Evolutionary conservation across 2,329 filamentous ascomycete species (phyloP).

Genomic region (Cephalotrichum gorgonifer): DNA sequence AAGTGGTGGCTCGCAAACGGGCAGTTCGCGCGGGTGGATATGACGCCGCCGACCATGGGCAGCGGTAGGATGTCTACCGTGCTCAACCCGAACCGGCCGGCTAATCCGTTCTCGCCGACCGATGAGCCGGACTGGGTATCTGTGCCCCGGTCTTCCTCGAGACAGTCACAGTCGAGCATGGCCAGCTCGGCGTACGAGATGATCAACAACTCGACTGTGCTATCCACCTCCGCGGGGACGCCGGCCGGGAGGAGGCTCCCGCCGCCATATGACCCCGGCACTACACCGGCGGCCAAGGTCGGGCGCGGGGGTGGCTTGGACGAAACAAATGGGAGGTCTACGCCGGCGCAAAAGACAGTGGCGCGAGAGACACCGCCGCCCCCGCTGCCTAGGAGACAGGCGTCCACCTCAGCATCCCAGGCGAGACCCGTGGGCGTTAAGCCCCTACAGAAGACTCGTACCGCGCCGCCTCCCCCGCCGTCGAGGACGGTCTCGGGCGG

Average conservation of each 20-base stretch:
- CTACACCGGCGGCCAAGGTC: conserved; percentile 31
- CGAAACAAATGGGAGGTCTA: conserved; percentile 14
- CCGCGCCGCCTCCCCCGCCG: conserved; percentile 12
- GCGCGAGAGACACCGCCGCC: conserved; percentile 30
- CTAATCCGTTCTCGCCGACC: conserved; percentile 70
- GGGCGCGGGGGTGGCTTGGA: conserved; percentile 32
- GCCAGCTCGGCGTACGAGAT: conserved; percentile 52
- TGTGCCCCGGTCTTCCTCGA: conserved; percentile 43
- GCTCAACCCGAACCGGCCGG: conserved; percentile 62
- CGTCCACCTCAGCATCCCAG: conserved; percentile 7
- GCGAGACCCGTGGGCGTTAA: conserved; percentile 9
- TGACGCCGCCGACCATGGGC: conserved; percentile 49
- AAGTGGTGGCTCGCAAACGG: conserved; percentile 64
- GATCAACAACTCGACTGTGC: conserved; percentile 26
- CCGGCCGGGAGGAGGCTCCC: conserved; percentile 39
- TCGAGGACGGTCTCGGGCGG: conserved; percentile 8
- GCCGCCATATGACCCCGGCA: conserved; percentile 35
- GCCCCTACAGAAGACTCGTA: neutral
- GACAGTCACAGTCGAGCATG: conserved; percentile 44
- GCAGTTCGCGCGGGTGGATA: conserved; percentile 62
- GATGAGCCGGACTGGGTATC: conserved; percentile 80
- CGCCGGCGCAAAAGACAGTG: conserved; percentile 9
- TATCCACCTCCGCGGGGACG: conserved; percentile 34
- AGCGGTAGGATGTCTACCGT: conserved; percentile 40
- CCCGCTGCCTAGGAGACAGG: conserved; percentile 33